These are phyloP conservation scores for Pisolithus sp. DNA, from an alignment of 768 basidiomycete genomes.

Conservation along the genomic window DNA sequence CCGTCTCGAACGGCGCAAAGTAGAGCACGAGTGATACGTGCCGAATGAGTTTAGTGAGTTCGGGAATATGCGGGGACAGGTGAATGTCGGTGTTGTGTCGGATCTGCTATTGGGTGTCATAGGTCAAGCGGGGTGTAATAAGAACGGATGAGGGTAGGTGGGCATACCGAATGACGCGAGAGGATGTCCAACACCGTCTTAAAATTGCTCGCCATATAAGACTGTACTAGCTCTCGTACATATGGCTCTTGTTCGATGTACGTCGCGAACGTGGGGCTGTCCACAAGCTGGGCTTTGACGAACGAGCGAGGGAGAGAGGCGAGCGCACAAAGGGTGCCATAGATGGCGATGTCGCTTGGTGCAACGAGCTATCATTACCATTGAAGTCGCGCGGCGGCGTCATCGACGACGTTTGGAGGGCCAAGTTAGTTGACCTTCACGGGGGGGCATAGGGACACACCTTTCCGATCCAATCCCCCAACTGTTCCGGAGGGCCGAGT, in stretches of 20 bases:
- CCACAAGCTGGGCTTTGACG: conserved; percentile 62
- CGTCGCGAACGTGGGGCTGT: conserved; percentile 61
- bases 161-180: conserved; percentile 58
- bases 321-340: conserved; percentile 78
- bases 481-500: conserved; percentile 54
- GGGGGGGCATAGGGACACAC: conserved; percentile 26
- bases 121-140: not conserved
- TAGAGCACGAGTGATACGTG: conserved; percentile 80
- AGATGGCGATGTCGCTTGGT: conserved; percentile 80
- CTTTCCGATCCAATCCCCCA: conserved; percentile 77
- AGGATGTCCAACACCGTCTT: conserved; percentile 74
- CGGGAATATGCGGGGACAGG: conserved; percentile 58
- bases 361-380: conserved; percentile 52
- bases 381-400: not conserved
- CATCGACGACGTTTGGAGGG: no score
- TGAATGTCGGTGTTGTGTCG: conserved; percentile 76
- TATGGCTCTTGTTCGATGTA: conserved; percentile 87
- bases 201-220: conserved; percentile 85
- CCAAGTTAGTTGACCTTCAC: not conserved
- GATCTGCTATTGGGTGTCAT: conserved; percentile 39
- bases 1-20: conserved; percentile 85
- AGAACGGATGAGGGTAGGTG: not conserved
- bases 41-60: conserved; percentile 63
- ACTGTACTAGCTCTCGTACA: conserved; percentile 76
- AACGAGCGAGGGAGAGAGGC: conserved; percentile 65